Base-by-base conservation (phyloP, 768 basidiomycete species). In the Trametes meyenii region DNA sequence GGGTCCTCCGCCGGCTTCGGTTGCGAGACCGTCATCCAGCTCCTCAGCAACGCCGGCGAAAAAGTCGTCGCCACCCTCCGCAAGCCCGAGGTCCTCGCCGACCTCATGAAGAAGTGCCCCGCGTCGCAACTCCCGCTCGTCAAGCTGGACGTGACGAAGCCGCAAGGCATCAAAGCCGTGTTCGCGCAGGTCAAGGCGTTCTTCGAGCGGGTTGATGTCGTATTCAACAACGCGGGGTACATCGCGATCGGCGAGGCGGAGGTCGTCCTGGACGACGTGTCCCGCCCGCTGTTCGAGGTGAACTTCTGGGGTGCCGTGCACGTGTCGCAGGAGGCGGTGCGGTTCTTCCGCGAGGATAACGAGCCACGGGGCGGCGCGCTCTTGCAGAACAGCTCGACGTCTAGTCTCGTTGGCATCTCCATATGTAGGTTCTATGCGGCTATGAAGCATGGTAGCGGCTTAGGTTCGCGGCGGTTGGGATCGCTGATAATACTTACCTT, bases 181-280 rank as follows among this genome's bases (percentile, higher is more conserved):
- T 82, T 82, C 61, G 67, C 64, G n/a, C 60, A 63, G 45, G 73
- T 75, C 0, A 60, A 74, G 39, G 67, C 71, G 26, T 64, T 63
- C 14, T 82, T 81, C 68, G 79, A 78, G 7, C 69, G 75, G 33
- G 64, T 81, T 21, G 82, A 82, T 50, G 67, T 81, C 55, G 80
- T 82, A 7, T 75, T 78, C 63, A 81, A 77, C 64, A 83, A 82
- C 59, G 81, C 81, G 63, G 71, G 62, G 48, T 63, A 62, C 42
- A 70, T 63, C 13, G 58, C 75, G 36, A 55, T 75, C 21, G 69
- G 68, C n/a, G 78, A 80, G 63, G 69, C 74, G 26, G 81, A 82
- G 66, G 74, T 70, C 17, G 71, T 74, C 61, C 66, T 66, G 3
- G 64, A 63, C 6, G 71, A 71, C 3, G 69, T 65, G 0, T 77